Evolutionary conservation across 768 basidiomycete species (phyloP), one percentile per base, ranked within the genome.

Genomic region (Solioccasus polychromus): DNA sequence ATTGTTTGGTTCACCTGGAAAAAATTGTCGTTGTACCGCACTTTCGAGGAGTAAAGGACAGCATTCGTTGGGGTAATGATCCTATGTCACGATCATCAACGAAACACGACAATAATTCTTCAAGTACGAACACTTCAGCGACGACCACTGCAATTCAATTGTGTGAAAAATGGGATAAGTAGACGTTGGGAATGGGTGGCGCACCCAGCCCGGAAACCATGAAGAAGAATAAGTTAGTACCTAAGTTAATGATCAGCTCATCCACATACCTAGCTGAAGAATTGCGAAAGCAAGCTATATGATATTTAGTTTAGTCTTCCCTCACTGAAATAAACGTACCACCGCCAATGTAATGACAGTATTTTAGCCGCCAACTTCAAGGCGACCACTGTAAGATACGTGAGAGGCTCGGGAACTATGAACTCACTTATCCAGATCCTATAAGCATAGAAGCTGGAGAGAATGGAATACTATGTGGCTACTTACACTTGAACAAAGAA

Each of bases 361-460:
- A 25, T 47, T 55, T 20, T 14, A 20, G 32, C 39, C 46, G 10
- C 48, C 51, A 30, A 59, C 57, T 58, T 40, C 22, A 44, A 14
- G n/a, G 8, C 14, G 10, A 25, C 14, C 8, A 5, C 40, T 25
- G 28, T 11, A 8, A 46, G 7, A 10, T 14, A 6, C 8, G 25
- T 1, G 10, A 29, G 22, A 15, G 18, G n/a, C 19, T 8, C 10
- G 4, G 12, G 15, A 4, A 25, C 10, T 11, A 40, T 15, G 18
- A 28, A 43, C 57, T 25, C 37, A 59, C 57, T 53, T 50, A 55
- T 59, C 53, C 57, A 59, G 17, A 59, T 48, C 36, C 57, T 45
- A 11, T 59, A 46, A 18, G 57, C 44, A 25, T 59, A 59, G 35
- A 59, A 59, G 19, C 57, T 59, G 25, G 23, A 34, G 23, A 22